Evolutionary conservation across 768 basidiomycete species (phyloP), one percentile per base, ranked within the genome.

Genomic region (Calocybe cyanea): DNA sequence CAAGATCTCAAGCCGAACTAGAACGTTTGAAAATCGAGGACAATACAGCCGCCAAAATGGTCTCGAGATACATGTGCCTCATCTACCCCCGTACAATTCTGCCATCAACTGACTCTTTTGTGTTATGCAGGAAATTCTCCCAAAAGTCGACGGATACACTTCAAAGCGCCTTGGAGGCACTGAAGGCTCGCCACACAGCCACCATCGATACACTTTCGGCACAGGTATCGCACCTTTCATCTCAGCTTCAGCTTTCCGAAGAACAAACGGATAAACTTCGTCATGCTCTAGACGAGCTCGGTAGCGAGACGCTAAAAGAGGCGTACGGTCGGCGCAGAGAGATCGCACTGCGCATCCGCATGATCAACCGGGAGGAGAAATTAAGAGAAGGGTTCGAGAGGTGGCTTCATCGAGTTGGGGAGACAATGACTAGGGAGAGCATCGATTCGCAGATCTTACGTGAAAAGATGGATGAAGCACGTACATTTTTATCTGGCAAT

Each of bases 21-120:
- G 75, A 85, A 42, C 71, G 67, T 53, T 67, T 78, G 38, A 66
- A 70, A 51, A 60, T 80, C 14, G 85, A 90, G 39, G 87, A 91
- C 46, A 76, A 70, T n/a, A 76, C 83, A 0, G 88, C 89, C 2
- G 82, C 83, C 10, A 86, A 82, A 56, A 86, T 91, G 78, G 89
- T 92, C 21, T 79, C 87, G 20, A 78, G 86, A 30, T 92, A 92
- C 60, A 92, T 91, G 89, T 89, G 53, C 45, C n/a, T 81, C 69
- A 28, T 28, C 25, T 11, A 11, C 25, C 5, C 11, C 25, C 11
- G 6, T 28, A 11, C 5, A 28, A 5, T 28, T 28, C 6, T 6
- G 5, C 11, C 25, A 6, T 6, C 11, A 28, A 11, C 25, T 28
- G 6, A 28, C 25, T 28, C 25, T 28, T 11, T 28, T 11, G n/a